A percentile compares a stretch with the other conserved stretches of the same genome.
phyloP scores from a whole-genome alignment of 345 rosid species.

The Moringa oleifera region DNA sequence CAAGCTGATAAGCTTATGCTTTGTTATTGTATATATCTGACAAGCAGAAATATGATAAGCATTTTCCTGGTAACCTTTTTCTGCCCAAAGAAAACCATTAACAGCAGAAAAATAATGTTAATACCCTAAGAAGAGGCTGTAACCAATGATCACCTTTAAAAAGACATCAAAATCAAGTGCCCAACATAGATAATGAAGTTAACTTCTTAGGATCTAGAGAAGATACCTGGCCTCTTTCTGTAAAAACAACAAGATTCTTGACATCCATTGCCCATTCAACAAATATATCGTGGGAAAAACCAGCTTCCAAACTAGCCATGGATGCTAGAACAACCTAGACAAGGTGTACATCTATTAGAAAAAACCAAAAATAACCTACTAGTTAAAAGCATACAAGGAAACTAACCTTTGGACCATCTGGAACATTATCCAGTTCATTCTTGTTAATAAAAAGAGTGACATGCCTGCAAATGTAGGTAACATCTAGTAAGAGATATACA shows the following conservation, averaged over 20 bases:
- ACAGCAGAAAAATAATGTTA: too few relatives aligned
- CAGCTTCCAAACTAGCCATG: conserved; percentile 97
- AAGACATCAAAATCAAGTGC: too few relatives aligned
- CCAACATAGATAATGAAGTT: background rate
- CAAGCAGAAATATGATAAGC: too few relatives aligned
- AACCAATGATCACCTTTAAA: too few relatives aligned
- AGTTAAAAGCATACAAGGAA: conserved; percentile 4
- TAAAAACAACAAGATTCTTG: conserved; percentile 82
- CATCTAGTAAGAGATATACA: too few relatives aligned
- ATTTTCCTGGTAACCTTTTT: too few relatives aligned
- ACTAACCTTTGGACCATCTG: conserved; percentile 91
- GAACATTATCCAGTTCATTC: conserved; percentile 79
- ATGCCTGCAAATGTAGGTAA: conserved; percentile 49
- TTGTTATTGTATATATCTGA: too few relatives aligned
- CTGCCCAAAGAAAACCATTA: too few relatives aligned
- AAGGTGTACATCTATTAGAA: conserved; percentile 9
- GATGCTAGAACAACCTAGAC: conserved; percentile 87
- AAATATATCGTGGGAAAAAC: conserved; percentile 93
- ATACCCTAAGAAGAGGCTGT: too few relatives aligned
- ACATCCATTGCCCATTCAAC: conserved; percentile 92
- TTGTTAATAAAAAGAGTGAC: conserved; percentile 78
- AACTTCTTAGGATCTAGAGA: background rate
- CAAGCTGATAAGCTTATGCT: too few relatives aligned
- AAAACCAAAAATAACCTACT: background rate
- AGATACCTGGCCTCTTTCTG: conserved; percentile 94